Evolutionary conservation across 352 stramenopile species (phyloP).

Genomic region (Pseudoperonospora humuli): DNA sequence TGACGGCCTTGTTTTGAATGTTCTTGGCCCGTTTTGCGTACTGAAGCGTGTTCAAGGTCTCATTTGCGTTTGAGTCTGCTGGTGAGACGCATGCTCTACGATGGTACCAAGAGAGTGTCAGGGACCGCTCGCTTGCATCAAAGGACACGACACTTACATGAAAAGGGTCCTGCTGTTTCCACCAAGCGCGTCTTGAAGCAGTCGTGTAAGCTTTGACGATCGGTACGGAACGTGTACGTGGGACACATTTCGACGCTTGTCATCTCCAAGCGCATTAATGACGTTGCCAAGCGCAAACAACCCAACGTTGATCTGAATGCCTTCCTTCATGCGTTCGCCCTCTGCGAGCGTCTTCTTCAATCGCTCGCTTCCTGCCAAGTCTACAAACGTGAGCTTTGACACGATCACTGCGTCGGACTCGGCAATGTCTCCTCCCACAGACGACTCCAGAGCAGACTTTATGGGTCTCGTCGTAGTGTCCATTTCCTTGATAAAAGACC

Average conservation of each 20-base stretch:
- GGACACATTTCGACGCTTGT: constrained; percentile 34
- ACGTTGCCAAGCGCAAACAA: constrained; percentile 80
- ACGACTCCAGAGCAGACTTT: background rate
- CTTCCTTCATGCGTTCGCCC: constrained; percentile 83
- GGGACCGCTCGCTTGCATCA: no score
- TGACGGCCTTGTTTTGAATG: constrained; percentile 87
- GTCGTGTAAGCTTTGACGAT: constrained; percentile 71
- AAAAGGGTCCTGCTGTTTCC: constrained; percentile 86
- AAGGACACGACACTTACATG: constrained; percentile 47
- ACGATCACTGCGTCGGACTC: constrained; percentile 32
- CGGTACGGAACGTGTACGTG: constrained; percentile 73
- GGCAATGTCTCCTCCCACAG: constrained; percentile 2
- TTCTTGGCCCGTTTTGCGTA: constrained; percentile 85
- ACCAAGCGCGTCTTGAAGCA: constrained; percentile 79
- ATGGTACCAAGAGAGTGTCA: background rate
- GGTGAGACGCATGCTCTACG: constrained; percentile 79
- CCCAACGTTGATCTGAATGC: constrained; percentile 85
- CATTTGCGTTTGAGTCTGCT: constrained; percentile 50
- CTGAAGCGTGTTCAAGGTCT: constrained; percentile 80
- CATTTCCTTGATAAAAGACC: constrained; percentile 5
- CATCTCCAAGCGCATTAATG: constrained; percentile 80
- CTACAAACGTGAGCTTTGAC: constrained; percentile 84
- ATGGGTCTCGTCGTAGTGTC: background rate
- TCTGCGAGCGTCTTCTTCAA: constrained; percentile 81
- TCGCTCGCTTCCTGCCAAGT: constrained; percentile 80